phyloP scores from a whole-genome alignment of 2,329 filamentous ascomycete species.

The Knoxdaviesia proteae region DNA sequence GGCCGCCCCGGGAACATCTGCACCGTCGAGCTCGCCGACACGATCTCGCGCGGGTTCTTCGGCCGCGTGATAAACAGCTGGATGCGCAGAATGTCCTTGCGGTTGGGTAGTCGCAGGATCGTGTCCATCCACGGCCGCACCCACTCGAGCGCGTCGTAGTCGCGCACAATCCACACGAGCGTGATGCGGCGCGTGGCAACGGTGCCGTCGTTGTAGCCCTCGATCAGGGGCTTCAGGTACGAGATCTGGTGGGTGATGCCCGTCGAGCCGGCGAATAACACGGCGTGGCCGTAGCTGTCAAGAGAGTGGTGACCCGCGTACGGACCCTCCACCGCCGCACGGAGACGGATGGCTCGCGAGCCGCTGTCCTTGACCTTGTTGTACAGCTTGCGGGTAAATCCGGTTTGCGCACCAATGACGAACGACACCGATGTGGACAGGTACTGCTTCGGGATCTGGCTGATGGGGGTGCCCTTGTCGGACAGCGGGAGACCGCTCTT shows the following conservation, averaged over 20 bases:
- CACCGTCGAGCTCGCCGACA: constrained; percentile 56
- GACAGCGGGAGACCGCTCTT: constrained; percentile 15
- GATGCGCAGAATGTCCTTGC: constrained; percentile 66
- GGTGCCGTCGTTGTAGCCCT: constrained; percentile 46
- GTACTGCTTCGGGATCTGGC: constrained; percentile 18
- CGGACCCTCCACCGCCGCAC: constrained; percentile 70
- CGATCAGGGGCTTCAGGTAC: constrained; percentile 59
- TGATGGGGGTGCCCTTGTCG: constrained; percentile 18
- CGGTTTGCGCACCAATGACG: constrained; percentile 69
- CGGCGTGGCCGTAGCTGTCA: constrained; percentile 75
- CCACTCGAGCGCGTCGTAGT: constrained; percentile 80
- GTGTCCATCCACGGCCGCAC: constrained; percentile 66
- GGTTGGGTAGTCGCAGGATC: constrained; percentile 57
- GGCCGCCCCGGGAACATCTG: constrained; percentile 85
- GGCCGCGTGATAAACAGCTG: constrained; percentile 82
- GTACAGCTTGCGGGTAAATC: constrained; percentile 70
- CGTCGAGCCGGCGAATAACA: constrained; percentile 81
- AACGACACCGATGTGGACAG: constrained; percentile 46
- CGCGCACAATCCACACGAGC: constrained; percentile 83
- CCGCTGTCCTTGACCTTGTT: constrained; percentile 37
- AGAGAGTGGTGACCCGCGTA: constrained; percentile 71
- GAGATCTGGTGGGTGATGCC: constrained; percentile 92
- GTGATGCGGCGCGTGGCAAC: constrained; percentile 65
- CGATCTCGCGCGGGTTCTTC: constrained; percentile 61
- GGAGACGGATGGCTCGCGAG: constrained; percentile 35